These are phyloP conservation scores for Penicillium corylophilum DNA, from an alignment of 2,329 filamentous ascomycete genomes.

Conservation along the genomic window DNA sequence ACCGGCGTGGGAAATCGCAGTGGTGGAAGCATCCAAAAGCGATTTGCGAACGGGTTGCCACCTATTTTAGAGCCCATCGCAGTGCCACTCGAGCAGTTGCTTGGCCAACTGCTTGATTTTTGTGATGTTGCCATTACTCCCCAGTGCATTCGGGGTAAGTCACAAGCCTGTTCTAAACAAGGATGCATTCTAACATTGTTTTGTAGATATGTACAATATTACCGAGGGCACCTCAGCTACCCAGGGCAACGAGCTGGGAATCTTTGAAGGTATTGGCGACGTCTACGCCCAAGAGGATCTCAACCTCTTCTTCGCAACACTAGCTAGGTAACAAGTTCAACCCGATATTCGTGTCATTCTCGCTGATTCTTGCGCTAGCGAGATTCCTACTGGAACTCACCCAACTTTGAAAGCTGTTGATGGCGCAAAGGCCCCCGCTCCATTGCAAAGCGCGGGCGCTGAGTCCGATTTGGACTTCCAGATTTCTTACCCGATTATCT, in stretches of 20 bases:
- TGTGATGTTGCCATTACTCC: slow-evolving; percentile 42
- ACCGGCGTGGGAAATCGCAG: slow-evolving; percentile 13
- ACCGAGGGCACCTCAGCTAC: slow-evolving; percentile 39
- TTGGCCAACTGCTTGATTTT: slow-evolving; percentile 14
- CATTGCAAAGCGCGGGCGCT: slow-evolving; percentile 30
- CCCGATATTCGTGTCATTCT: not conserved
- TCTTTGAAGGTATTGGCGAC: slow-evolving; percentile 48
- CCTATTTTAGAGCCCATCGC: slow-evolving; percentile 29
- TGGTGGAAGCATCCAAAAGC: slow-evolving; percentile 18
- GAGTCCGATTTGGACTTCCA: slow-evolving; percentile 50
- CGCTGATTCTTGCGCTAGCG: slow-evolving; percentile 5
- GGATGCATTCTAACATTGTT: slow-evolving; percentile 10
- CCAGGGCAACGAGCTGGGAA: slow-evolving; percentile 46
- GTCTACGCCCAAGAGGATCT: slow-evolving; percentile 48
- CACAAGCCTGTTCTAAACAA: not conserved
- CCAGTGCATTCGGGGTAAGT: slow-evolving; percentile 38
- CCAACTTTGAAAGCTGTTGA: slow-evolving; percentile 43
- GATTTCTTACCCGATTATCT: slow-evolving; percentile 49
- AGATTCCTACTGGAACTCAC: slow-evolving; percentile 41
- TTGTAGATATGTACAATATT: slow-evolving; percentile 45
- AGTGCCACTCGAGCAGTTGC: slow-evolving; percentile 20
- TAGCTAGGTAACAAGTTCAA: slow-evolving; percentile 29
- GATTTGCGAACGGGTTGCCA: slow-evolving; percentile 20
- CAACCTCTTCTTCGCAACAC: slow-evolving; percentile 40
- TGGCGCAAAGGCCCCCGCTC: slow-evolving; percentile 37